Evolutionary conservation across 2,329 filamentous ascomycete genomes (phyloP).

Genomic region (Phialophora expanda): DNA sequence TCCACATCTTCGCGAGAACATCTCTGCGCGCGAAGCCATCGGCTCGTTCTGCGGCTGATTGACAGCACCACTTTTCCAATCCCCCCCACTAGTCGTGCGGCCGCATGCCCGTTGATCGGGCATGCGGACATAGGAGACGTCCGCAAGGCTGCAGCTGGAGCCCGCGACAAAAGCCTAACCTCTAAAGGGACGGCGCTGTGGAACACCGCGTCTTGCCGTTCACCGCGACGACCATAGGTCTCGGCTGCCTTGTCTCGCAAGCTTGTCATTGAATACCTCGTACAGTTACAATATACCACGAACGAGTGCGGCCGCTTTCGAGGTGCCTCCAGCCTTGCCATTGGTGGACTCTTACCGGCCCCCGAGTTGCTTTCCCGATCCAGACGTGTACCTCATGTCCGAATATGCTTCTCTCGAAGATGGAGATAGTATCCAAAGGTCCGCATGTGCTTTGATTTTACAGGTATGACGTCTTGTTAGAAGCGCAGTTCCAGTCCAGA

Average conservation of each 20-base stretch:
- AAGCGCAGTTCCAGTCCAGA: neutral
- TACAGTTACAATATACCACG: neutral
- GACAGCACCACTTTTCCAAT: neutral
- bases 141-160: neutral
- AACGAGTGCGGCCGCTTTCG: neutral
- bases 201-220: neutral
- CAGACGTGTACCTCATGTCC: neutral
- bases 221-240: neutral
- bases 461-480: conserved; percentile 1
- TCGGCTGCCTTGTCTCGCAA: neutral
- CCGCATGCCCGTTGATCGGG: neutral
- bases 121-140: neutral
- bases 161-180: neutral
- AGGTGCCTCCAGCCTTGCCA: neutral
- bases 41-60: neutral
- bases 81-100: neutral
- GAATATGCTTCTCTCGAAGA: neutral
- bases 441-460: neutral
- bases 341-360: neutral
- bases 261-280: neutral
- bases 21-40: neutral
- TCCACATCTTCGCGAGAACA: neutral
- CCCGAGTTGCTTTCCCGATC: neutral
- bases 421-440: neutral
- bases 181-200: neutral